Base-by-base conservation (phyloP, 805 yeast genomes). In the Candida ipomoeae region DNA sequence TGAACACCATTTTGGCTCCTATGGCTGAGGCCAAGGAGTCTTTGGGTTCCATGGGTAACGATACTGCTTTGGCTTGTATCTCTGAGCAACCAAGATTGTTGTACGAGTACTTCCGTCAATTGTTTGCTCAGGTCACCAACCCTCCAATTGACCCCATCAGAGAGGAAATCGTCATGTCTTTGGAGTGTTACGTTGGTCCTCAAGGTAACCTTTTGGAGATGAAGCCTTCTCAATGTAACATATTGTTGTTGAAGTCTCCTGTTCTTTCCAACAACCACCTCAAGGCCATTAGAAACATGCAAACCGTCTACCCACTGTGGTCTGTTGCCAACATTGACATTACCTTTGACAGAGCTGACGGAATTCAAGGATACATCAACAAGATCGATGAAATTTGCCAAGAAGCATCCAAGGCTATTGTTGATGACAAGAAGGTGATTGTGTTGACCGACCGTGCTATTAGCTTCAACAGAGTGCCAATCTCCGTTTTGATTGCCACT, bases 91-190 rank as follows among this genome's bases (percentile, higher is more conserved):
- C 99, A 40, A 85, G 85, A 59, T 73, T 94, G 55, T 75, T 89
- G 55, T 92, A 87, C 68, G 99, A 94, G 64, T 92, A 92, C 73
- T 94, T 92, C 78, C 84, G 96, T 63, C 96, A 92, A 69, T 79
- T 92, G 64, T 92, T 92, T 73, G 99, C 99, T 18, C 99, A 92
- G 73, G 99, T 92, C 50, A 92, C 99, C 32, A 92, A 92, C 73
- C 99, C 99, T 51, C 98, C 99, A 46, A 94, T 92, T 65, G 99
- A 92, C 68, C 98, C 99, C 47, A 94, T 92, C 61, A 85, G 98
- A 69, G 99, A 92, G 74, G 85, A 85, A 52, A 88, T 92, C 60
- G 98, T 94, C 64, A 92, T 92, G 99, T 89, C 97, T 11, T 79
- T 94, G 59, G 97, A 92, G 69, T 92, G 99, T 73, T 89, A 87